Conservation (phyloP, 2,329 filamentous ascomycete genomes). For the Diplodia sapinea region DNA sequence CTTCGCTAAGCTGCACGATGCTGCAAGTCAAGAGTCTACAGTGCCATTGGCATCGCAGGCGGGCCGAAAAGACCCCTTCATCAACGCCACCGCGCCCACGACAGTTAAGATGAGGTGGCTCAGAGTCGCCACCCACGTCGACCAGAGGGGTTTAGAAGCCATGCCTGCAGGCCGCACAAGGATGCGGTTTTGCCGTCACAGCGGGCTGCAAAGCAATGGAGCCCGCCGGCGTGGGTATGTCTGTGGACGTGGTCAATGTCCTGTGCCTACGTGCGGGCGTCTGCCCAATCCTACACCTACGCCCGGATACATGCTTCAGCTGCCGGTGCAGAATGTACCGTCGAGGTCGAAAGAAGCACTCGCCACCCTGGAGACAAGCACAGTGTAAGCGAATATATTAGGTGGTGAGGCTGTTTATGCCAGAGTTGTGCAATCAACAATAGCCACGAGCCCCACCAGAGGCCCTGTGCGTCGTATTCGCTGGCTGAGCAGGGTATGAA, state of each 20-base stretch:
- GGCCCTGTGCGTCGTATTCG: conserved; percentile 14
- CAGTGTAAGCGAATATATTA: background rate
- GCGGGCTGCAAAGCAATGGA: no score
- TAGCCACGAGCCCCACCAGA: conserved; percentile 23
- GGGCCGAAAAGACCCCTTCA: background rate
- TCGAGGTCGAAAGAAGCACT: background rate
- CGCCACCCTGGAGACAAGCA: background rate
- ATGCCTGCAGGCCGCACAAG: background rate
- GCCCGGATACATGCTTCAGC: no score
- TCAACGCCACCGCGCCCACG: background rate
- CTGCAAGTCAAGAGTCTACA: background rate
- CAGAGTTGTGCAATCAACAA: conserved; percentile 20
- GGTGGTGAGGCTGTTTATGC: background rate
- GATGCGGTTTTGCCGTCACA: no score
- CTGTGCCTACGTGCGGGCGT: no score
- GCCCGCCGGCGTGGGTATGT: no score
- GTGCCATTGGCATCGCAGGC: background rate
- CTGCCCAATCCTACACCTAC: no score
- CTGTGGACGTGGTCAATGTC: no score
- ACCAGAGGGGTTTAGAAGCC: background rate
- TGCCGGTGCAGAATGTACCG: no score
- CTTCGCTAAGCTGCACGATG: conserved; percentile 2
- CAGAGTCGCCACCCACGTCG: conserved; percentile 6
- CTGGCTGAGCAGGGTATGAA: conserved; percentile 1
- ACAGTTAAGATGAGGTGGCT: background rate